phyloP scores from a whole-genome alignment of 495 filamentous ascomycete species.

The Poronia punctata region DNA sequence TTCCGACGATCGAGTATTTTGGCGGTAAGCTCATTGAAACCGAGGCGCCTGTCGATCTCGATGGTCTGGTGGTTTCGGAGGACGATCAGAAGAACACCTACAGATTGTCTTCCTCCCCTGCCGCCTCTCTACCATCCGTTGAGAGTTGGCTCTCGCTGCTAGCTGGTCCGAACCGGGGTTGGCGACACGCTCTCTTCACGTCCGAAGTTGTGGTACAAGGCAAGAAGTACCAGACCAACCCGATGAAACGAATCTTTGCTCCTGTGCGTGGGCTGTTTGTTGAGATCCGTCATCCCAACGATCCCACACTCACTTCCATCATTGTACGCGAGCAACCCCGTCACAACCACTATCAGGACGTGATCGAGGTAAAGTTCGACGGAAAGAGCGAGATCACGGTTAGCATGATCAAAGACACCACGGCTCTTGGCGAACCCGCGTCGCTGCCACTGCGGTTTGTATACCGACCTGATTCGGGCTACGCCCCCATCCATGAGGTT shows the following conservation, averaged over 20 bases:
- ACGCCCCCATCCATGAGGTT: conserved; percentile 89
- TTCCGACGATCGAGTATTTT: conserved; percentile 91
- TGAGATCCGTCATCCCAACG: conserved; percentile 71
- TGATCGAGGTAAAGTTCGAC: conserved; percentile 72
- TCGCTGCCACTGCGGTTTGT: conserved; percentile 78
- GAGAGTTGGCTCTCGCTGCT: conserved; percentile 83
- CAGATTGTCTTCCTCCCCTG: conserved; percentile 65
- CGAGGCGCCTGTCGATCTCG: conserved; percentile 56
- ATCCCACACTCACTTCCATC: conserved; percentile 73
- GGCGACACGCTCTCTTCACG: conserved; percentile 96
- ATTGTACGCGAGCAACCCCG: conserved; percentile 60
- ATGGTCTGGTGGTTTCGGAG: conserved; percentile 72
- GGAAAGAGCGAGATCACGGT: conserved; percentile 73
- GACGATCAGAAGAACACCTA: conserved; percentile 71
- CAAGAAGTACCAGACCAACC: conserved; percentile 93
- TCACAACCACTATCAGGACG: conserved; percentile 63
- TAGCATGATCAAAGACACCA: conserved; percentile 84
- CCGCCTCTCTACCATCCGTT: conserved; percentile 61
- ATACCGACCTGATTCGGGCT: conserved; percentile 89
- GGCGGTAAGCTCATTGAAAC: conserved; percentile 71
- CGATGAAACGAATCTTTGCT: conserved; percentile 82
- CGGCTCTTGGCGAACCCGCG: conserved; percentile 67
- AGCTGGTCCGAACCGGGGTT: conserved; percentile 77
- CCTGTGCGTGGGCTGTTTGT: conserved; percentile 81
- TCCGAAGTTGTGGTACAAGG: conserved; percentile 92